A percentile compares a stretch with the other conserved stretches of the same genome.
Evolutionary conservation across 495 filamentous ascomycete genomes (phyloP).

Genomic region (Annulohypoxylon bovei): DNA sequence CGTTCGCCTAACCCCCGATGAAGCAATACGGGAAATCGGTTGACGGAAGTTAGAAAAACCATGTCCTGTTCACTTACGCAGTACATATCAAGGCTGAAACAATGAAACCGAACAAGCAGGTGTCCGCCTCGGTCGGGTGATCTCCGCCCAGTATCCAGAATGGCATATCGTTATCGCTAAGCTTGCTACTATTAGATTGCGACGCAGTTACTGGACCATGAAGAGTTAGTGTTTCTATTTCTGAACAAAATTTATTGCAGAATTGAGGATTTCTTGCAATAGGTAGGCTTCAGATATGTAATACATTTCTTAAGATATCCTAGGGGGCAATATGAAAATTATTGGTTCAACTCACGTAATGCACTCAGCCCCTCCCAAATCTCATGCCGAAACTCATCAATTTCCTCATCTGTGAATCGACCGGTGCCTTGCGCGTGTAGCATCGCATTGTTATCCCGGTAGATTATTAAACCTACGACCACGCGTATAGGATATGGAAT

Average conservation of each 20-base stretch:
- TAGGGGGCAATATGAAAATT: background rate
- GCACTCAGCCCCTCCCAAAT: constrained; percentile 63
- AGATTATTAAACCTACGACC: constrained; percentile 62
- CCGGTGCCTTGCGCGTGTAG: constrained; percentile 66
- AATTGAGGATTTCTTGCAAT: no score
- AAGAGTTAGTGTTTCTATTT: constrained; percentile 14
- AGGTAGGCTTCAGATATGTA: no score
- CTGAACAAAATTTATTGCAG: background rate
- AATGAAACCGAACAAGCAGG: constrained; percentile 67
- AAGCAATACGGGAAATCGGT: background rate
- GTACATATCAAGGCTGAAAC: constrained; percentile 57
- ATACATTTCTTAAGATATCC: no score
- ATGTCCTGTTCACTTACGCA: constrained; percentile 59
- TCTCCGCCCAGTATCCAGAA: constrained; percentile 69
- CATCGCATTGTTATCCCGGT: constrained; percentile 53
- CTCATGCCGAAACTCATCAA: constrained; percentile 54
- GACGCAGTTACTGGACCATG: constrained; percentile 20
- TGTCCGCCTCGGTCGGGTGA: constrained; percentile 66
- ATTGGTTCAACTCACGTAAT: constrained; percentile 36
- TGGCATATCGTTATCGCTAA: constrained; percentile 35
- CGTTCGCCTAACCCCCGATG: no score
- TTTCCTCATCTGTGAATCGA: constrained; percentile 61
- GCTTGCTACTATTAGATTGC: constrained; percentile 21
- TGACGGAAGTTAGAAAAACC: background rate
- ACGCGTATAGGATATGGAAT: constrained; percentile 63